Base-by-base conservation (phyloP, 1,284 basidiomycete species). In the Boletus chippewaensis region DNA sequence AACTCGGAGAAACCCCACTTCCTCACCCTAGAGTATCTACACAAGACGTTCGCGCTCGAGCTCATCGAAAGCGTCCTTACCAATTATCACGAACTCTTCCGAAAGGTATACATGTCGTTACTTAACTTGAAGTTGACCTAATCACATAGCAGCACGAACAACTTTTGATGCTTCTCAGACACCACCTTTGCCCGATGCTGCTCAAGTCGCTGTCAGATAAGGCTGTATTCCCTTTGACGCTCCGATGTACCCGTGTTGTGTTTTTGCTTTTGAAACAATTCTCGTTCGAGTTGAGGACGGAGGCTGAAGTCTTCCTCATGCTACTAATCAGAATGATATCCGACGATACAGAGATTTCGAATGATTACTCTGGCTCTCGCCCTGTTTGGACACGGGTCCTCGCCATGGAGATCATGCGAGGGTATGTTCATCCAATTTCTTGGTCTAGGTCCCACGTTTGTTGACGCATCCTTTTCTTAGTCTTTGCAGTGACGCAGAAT, bases 41-140 rank as follows among this genome's bases (percentile, higher is more conserved):
- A 91, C 59, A 87, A 94, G 67, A 97, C 95, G 0, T 98, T 98
- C 61, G 91, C 93, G 0, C 74, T 99, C 24, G 95, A 99, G 70
- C 74, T 99, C 48, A 91, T 99, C 50, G 96, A 99, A 71, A 97
- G 94, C 62, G 91, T 98, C 5, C 73, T 99, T 47, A 95, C 93
- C 12, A 97, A 96, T 59, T 97, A 98, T 64, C 87, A 94, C 57
- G 80, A 79, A 12, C 77, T 95, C 0, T 95, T 98, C 63, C 81
- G 87, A 54, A 80, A 84, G 73, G 91, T 88, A 54, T 73, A 60
- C 24, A 12, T 26, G 31, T 20, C 7, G 10, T 29, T 28, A 2
- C 18, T 26, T 31, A 24, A 13, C n/a, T 26, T 28, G 40, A 16
- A 4, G n/a, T 32, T 36, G 18, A 26, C 42, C 5, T 58, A 16